phyloP scores from a whole-genome alignment of 805 yeast genomes.

The Ogataea haglerorum region DNA sequence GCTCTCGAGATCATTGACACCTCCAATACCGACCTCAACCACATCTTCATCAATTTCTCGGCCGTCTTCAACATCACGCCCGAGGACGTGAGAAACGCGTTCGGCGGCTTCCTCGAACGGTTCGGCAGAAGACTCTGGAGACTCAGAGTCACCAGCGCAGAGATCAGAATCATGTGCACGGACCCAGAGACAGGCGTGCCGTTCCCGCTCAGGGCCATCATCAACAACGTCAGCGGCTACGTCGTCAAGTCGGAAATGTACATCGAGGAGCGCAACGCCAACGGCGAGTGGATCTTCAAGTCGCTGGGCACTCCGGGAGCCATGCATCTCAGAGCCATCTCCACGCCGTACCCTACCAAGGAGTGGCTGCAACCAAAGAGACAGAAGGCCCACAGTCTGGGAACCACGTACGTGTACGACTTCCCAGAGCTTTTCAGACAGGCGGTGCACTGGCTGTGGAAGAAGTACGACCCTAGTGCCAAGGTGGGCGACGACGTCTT shows the following conservation, averaged over 20 bases:
- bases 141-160: constrained; percentile 95
- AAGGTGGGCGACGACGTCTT: constrained; percentile 76
- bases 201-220: constrained; percentile 94
- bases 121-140: constrained; percentile 97
- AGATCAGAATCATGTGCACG: constrained; percentile 91
- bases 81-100: constrained; percentile 94
- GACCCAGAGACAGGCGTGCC: constrained; percentile 85
- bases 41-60: constrained; percentile 94
- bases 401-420: constrained; percentile 96
- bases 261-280: constrained; percentile 87
- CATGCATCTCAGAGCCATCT: constrained; percentile 95
- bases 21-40: constrained; percentile 92
- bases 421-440: constrained; percentile 98
- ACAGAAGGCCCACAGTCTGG: constrained; percentile 97
- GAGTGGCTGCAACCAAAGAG: constrained; percentile 98
- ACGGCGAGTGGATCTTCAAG: constrained; percentile 97
- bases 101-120: constrained; percentile 96
- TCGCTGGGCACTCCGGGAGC: constrained; percentile 93
- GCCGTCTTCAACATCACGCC: constrained; percentile 94
- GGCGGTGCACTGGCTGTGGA: constrained; percentile 85
- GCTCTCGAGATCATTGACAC: constrained; percentile 93
- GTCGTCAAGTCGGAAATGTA: constrained; percentile 94
- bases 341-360: constrained; percentile 95
- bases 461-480: constrained; percentile 49
- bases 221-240: constrained; percentile 94